Conservation (phyloP, 106 monocot genomes). For the Alisma plantagoaquatica region DNA sequence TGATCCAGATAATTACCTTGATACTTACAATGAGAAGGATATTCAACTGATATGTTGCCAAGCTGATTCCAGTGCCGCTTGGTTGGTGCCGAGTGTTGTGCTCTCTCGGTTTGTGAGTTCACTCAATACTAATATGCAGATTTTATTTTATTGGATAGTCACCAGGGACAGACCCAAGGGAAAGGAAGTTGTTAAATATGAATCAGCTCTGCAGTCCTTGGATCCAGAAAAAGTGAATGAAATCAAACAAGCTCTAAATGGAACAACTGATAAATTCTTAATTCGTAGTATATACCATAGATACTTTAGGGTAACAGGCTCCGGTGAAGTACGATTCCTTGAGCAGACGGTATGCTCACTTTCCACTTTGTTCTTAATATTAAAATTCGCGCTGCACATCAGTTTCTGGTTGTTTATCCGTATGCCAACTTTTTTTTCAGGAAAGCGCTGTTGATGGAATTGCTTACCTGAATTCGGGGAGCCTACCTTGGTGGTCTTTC, state of each 20-base stretch:
- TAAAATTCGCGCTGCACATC: no score
- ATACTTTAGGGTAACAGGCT: constrained; percentile 86
- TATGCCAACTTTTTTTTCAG: constrained; percentile 16
- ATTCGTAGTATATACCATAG: constrained; percentile 60
- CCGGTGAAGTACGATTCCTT: constrained; percentile 84
- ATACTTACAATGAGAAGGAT: constrained; percentile 74
- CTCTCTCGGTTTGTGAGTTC: constrained; percentile 44
- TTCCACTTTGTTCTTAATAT: no score
- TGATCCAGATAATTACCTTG: constrained; percentile 40
- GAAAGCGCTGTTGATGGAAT: constrained; percentile 49
- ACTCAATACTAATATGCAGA: constrained; percentile 33
- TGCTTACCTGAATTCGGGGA: constrained; percentile 49
- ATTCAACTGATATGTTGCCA: constrained; percentile 96
- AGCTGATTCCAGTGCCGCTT: constrained; percentile 78
- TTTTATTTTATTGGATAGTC: constrained; percentile 79
- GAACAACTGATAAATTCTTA: constrained; percentile 41
- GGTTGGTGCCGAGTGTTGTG: constrained; percentile 70
- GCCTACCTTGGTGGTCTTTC: constrained; percentile 86
- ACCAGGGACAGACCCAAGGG: constrained; percentile 92
- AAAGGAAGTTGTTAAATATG: constrained; percentile 88
- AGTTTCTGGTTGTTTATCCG: no score
- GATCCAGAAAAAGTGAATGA: constrained; percentile 15
- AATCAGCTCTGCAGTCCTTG: constrained; percentile 30
- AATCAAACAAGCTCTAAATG: constrained; percentile 64
- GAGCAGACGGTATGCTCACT: constrained; percentile 71